phyloP scores from a whole-genome alignment of 2,329 filamentous ascomycete genomes.

The Boeremia lycopersici region DNA sequence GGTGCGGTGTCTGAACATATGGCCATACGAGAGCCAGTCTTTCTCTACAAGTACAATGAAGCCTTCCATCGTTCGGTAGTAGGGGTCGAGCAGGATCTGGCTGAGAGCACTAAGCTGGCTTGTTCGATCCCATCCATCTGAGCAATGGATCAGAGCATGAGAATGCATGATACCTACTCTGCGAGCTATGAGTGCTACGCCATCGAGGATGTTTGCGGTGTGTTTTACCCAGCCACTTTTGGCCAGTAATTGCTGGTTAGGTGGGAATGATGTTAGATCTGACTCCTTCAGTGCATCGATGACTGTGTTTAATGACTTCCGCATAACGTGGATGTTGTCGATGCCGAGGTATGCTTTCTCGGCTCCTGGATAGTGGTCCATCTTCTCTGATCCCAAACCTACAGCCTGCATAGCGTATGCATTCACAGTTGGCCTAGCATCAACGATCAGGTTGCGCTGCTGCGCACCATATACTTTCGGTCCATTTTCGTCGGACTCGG shows the following conservation, averaged over 20 bases:
- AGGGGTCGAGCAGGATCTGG: conserved; percentile 93
- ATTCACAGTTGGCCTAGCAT: conserved; percentile 92
- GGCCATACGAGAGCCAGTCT: conserved; percentile 96
- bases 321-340: conserved; percentile 98
- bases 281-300: conserved; percentile 91
- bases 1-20: conserved; percentile 94
- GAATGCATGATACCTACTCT: conserved; percentile 92
- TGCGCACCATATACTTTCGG: conserved; percentile 81
- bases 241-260: conserved; percentile 77
- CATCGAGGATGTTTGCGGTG: conserved; percentile 81
- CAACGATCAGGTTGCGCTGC: conserved; percentile 91
- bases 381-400: conserved; percentile 93
- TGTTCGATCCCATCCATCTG: conserved; percentile 97
- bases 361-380: conserved; percentile 94
- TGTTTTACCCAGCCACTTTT: conserved; percentile 93
- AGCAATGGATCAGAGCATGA: conserved; percentile 95
- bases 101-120: conserved; percentile 90
- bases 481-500: conserved; percentile 44
- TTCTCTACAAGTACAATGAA: conserved; percentile 96
- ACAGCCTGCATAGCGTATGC: conserved; percentile 93
- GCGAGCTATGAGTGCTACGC: conserved; percentile 80
- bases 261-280: conserved; percentile 81
- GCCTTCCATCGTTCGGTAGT: conserved; percentile 90
- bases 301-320: conserved; percentile 84
- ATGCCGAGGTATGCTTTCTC: conserved; percentile 93